Conservation (phyloP, 1,284 basidiomycete species). For the Apiotrichum mycotoxinovorans region DNA sequence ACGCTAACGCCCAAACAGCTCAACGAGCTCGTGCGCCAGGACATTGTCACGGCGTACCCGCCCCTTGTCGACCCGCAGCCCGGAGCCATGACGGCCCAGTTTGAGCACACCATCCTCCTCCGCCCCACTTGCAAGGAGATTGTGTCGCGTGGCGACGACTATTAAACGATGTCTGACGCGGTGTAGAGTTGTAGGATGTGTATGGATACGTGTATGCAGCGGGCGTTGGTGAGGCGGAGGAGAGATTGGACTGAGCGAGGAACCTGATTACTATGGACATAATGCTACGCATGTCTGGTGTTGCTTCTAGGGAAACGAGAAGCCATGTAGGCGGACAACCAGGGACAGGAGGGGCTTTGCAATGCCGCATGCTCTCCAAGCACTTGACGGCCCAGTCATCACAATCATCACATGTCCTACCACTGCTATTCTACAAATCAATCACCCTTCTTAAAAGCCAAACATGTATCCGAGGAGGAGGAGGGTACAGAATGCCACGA, state of each 20-base stretch:
- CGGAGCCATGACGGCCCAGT: slow-evolving; percentile 88
- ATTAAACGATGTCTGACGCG: slow-evolving; percentile 51
- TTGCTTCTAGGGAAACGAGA: no score
- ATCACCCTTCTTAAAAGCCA: slow-evolving; percentile 45
- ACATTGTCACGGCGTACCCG: slow-evolving; percentile 90
- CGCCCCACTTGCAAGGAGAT: slow-evolving; percentile 92
- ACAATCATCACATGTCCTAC: neutral
- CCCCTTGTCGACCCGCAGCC: slow-evolving; percentile 70
- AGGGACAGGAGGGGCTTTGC: no score
- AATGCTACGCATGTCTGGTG: no score
- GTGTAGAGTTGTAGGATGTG: slow-evolving; percentile 5
- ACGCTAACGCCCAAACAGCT: no score
- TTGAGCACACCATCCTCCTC: slow-evolving; percentile 88
- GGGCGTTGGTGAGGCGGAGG: neutral
- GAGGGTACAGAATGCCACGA: slow-evolving; percentile 80
- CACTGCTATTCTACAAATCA: neutral
- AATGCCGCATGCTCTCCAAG: no score
- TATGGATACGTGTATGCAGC: slow-evolving; percentile 5
- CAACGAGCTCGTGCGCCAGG: slow-evolving; percentile 82
- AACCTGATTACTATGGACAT: no score
- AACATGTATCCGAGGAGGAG: slow-evolving; percentile 74
- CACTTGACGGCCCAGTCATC: no score
- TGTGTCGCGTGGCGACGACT: slow-evolving; percentile 90
- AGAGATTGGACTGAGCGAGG: no score
- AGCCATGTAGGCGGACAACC: no score